Base-by-base conservation (phyloP, 2,329 filamentous ascomycete species). In the Endocalyx cinctus region DNA sequence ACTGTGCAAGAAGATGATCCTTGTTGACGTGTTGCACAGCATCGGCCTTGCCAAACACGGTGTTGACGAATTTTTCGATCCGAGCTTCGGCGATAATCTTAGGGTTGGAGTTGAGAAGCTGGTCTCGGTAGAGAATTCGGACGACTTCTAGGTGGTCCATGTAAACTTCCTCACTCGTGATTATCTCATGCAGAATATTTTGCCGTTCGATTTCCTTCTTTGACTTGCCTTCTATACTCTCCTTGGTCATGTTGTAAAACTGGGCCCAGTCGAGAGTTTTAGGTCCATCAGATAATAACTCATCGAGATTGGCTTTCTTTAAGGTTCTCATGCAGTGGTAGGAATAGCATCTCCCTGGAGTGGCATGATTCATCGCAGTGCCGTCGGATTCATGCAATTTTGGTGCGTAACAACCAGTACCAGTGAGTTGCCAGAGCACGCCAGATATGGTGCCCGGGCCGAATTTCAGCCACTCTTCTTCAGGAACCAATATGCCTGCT, bases 391-490 rank as follows among this genome's bases (percentile, higher is more conserved):
- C 74, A 56, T 98, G 92, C 7, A 97, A 60, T 51, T 82, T 86
- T 1, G 87, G 77, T 4, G 90, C 81, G 59, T 98, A 98, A 56
- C 92, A 98, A 11, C 92, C 92, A 15, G 79, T 79, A 6, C 89
- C 88, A 4, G 89, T 95, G 30, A 98, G 69, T 58, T 98, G 94
- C 72, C 85, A 96, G 27, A 98, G 67, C 5, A 98, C 89, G 35
- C 92, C 94, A 15, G 85, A 89, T 51, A 97, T 79, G 16, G 74
- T 77, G 6, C 83, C 87, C 2, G 75, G 70, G 6, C 87, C 84
- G 54, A 97, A 89, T 55, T 94, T 96, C 45, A 98, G 83, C 92
- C 94, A 98, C 64, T 98, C 94, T 59, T 98, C 92, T 20, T 96
- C 90, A 11, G 82, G 81, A 5, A 94, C 69, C 19, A 98, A 66